Evolutionary conservation across 306 rosid species (phyloP), one percentile per base, ranked within the genome.

Genomic region (Sindora glabra): DNA sequence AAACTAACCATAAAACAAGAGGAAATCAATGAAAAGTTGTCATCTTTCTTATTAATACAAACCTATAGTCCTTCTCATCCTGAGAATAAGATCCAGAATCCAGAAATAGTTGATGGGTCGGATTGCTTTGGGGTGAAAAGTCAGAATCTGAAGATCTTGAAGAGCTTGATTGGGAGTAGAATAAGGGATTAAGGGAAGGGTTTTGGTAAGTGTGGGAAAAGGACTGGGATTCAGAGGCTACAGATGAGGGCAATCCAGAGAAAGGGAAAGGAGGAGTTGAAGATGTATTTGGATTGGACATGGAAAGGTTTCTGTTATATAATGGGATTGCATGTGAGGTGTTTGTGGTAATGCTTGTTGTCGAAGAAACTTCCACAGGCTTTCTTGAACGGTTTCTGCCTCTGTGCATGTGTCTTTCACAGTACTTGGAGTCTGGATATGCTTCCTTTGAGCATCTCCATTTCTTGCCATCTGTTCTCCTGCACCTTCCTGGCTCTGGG

Each of bases 351-450:
- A n/a, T n/a, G 52, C 60, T 11, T 13, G 59, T 48, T 9, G 65
- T 23, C 13, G 87, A 78, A 63, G 91, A 68, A 74, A 80, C 79
- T 94, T 94, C 99, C 99, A 92, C 99, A 86, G 90, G 99, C 99
- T 89, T 94, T 94, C 99, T 94, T 94, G 99, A 94, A 94, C 99
- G 99, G 79, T 89, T 89, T 71, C 89, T 86, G 79, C 99, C 99
- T 73, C 99, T 80, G 62, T 94, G 99, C 99, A 94, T 94, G 83
- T 94, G 99, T 32, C 80, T 89, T 68, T 94, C 99, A 64, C 97
- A 94, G 94, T 94, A 94, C 73, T 94, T 94, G 19, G 99, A 94
- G 59, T 94, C 99, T 45, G 95, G 97, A 82, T 89, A 94, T 63
- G 97, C 99, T 72, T 94, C 97, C 69, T 92, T 94, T 51, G 99